phyloP scores from a whole-genome alignment of 129 eudicot species.

The Gnaphalium uliginosum region DNA sequence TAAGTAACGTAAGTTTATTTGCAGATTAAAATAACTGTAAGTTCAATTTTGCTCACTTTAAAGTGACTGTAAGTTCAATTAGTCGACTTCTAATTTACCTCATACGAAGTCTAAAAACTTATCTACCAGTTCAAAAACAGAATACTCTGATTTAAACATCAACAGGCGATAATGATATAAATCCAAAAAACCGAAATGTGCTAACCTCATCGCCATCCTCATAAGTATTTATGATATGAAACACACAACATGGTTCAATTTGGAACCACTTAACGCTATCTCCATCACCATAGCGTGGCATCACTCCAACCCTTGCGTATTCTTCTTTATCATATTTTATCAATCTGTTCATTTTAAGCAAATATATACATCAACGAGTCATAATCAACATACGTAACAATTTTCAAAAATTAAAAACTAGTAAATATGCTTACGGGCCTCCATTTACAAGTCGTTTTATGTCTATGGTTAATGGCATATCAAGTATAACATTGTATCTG shows the following conservation, averaged over 20 bases:
- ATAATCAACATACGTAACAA: neutral
- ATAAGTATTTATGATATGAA: conserved; percentile 67
- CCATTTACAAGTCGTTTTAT: conserved; percentile 55
- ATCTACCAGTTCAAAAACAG: neutral
- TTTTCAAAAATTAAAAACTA: neutral
- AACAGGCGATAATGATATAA: neutral
- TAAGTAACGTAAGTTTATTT: no score
- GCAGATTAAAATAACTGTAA: no score
- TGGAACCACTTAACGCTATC: conserved; percentile 58
- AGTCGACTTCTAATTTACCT: no score
- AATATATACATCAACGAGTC: neutral
- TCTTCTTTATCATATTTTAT: conserved; percentile 46
- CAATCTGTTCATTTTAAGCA: conserved; percentile 38
- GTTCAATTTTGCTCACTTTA: no score
- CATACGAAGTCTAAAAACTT: neutral
- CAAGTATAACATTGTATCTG: conserved; percentile 72
- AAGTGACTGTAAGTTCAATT: no score
- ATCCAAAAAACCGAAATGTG: neutral
- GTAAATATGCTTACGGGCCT: conserved; percentile 61
- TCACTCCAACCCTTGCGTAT: conserved; percentile 69
- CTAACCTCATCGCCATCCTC: conserved; percentile 66
- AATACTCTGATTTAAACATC: no score
- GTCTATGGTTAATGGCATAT: conserved; percentile 68
- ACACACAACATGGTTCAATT: conserved; percentile 56
- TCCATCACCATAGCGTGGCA: conserved; percentile 78